Evolutionary conservation across 495 filamentous ascomycete species (phyloP), one percentile per base, ranked within the genome.

Genomic region (Cryomyces antarcticus): DNA sequence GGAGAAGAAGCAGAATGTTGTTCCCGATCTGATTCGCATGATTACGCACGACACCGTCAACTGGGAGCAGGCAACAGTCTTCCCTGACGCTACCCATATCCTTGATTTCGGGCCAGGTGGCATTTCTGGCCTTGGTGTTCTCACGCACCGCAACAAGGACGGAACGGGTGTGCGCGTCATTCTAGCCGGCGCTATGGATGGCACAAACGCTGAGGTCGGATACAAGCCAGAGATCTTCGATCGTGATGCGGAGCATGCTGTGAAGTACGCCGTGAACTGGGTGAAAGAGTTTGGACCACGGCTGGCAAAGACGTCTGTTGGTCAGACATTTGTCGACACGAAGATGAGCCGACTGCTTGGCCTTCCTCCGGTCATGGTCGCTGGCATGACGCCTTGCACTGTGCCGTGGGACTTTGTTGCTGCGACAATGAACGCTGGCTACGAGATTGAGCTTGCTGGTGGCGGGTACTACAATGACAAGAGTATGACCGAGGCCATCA

Each of bases 141-240:
- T 97, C 38, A 97, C 88, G 17, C 93, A 93, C 67, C 80, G 87
- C 30, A 97, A 92, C 70, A 97, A 95, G 65, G 88, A 97, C 51
- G 89, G 89, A 46, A 95, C 85, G 38, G 89, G 89, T 50, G 88
- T 96, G 29, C 82, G 89, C 40, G 82, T 94, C 40, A 92, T 97
- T 45, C 71, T 96, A 44, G 88, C 84, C 28, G 89, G 89, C 35
- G 72, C 85, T 17, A 80, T 97, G 49, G 82, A 86, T 51, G 87
- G 89, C 30, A 84, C 82, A 13, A 83, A 89, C 38, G 62, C 70
- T 31, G 89, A 94, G 56, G 79, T 96, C 37, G 89, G 89, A 40
- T 97, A 94, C 65, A 95, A 95, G 64, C 78, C 89, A 0, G 89
- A 96, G 61, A 66, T 97, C 10, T 97, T 97, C 46, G 88, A 99